These are phyloP conservation scores for Tolypocladium album DNA, from an alignment of 2,329 filamentous ascomycete genomes.

Conservation along the genomic window DNA sequence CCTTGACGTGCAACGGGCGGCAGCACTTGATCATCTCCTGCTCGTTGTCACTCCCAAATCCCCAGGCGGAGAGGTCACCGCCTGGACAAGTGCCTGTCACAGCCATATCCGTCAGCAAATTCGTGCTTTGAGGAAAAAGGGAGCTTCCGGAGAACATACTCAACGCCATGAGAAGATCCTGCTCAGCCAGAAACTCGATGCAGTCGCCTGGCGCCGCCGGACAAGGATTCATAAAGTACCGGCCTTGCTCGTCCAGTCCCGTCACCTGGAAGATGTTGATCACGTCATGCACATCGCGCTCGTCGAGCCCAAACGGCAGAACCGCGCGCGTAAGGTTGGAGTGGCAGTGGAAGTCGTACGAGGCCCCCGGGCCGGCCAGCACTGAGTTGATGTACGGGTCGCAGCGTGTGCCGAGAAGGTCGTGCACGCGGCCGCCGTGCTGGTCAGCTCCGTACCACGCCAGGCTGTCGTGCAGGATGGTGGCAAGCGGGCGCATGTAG, in stretches of 20 bases:
- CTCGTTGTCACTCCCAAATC: slow-evolving; percentile 58
- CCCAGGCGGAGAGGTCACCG: slow-evolving; percentile 73
- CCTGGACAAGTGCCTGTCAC: slow-evolving; percentile 58
- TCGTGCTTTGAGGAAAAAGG: too few species aligned
- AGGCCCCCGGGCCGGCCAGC: slow-evolving; percentile 45
- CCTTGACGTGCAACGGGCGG: slow-evolving; percentile 63
- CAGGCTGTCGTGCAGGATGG: slow-evolving; percentile 60
- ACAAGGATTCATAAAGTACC: slow-evolving; percentile 65
- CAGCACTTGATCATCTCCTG: slow-evolving; percentile 61
- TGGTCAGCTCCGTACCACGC: slow-evolving; percentile 48
- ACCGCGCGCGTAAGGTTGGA: slow-evolving; percentile 70
- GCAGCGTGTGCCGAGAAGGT: slow-evolving; percentile 72
- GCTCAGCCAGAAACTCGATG: slow-evolving; percentile 72
- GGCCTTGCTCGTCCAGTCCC: slow-evolving; percentile 58
- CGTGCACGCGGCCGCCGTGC: slow-evolving; percentile 60
- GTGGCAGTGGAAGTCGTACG: slow-evolving; percentile 76
- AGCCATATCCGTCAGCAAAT: not conserved
- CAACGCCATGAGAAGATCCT: slow-evolving; percentile 55
- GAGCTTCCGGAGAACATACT: slow-evolving; percentile 23
- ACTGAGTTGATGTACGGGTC: slow-evolving; percentile 76
- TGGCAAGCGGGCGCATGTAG: slow-evolving; percentile 64
- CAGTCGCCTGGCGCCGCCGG: slow-evolving; percentile 45
- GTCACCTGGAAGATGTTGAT: slow-evolving; percentile 83
- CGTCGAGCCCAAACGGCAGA: slow-evolving; percentile 53
- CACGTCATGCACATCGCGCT: slow-evolving; percentile 73